These are phyloP conservation scores for Mycena indigotica DNA, from an alignment of 768 basidiomycete species.

Conservation along the genomic window DNA sequence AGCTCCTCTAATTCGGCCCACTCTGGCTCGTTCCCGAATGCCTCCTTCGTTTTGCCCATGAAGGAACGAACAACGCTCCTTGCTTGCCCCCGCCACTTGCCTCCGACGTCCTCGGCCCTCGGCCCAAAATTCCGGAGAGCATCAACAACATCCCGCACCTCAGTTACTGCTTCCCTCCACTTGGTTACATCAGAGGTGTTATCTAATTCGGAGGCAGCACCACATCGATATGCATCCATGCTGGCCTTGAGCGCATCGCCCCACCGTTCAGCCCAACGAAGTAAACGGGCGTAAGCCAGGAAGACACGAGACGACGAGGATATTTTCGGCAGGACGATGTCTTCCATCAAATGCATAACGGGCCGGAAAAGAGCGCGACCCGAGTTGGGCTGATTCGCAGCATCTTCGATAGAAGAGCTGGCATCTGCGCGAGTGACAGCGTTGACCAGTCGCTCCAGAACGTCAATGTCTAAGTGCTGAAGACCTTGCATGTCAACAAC, in stretches of 20 bases:
- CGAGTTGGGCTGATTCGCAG: constrained; percentile 54
- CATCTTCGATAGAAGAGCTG: constrained; percentile 39
- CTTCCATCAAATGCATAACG: constrained; percentile 74
- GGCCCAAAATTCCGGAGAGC: constrained; percentile 84
- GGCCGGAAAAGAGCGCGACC: constrained; percentile 67
- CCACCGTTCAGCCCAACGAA: constrained; percentile 73
- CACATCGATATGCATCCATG: constrained; percentile 81
- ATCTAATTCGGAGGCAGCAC: constrained; percentile 61
- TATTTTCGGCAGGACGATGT: constrained; percentile 78
- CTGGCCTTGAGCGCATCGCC: constrained; percentile 79
- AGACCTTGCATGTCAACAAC: constrained; percentile 78
- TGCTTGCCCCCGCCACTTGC: constrained; percentile 84
- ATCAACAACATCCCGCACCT: constrained; percentile 85
- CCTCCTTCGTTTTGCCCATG: constrained; percentile 77
- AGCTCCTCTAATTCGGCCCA: constrained; percentile 70
- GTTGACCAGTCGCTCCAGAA: constrained; percentile 86
- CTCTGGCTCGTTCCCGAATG: constrained; percentile 87
- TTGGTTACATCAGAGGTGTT: constrained; percentile 67
- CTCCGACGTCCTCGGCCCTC: constrained; percentile 46
- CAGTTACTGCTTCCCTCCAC: constrained; percentile 76
- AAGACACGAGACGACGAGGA: constrained; percentile 75
- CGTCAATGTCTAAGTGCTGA: constrained; percentile 77
- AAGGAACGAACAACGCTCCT: constrained; percentile 88
- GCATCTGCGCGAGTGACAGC: constrained; percentile 67
- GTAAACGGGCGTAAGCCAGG: constrained; percentile 79